Evolutionary conservation across 2,329 filamentous ascomycete genomes (phyloP).

Genomic region (Fusarium austroafricanum): DNA sequence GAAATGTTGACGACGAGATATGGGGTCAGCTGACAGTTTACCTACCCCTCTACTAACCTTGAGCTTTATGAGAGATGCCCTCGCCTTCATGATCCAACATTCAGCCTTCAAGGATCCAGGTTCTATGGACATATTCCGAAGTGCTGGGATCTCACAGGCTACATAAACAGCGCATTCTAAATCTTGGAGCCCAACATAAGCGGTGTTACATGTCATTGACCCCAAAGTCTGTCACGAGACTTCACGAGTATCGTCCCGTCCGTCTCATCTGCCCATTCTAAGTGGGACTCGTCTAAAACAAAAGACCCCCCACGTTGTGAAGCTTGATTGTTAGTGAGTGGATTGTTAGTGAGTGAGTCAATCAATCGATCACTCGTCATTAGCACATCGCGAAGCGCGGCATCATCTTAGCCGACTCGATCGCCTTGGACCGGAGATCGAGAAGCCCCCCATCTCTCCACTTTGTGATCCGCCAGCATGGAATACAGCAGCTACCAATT

Average conservation of each 20-base stretch:
- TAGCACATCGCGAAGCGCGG: slow-evolving; percentile 34
- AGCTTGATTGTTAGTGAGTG: slow-evolving; percentile 38
- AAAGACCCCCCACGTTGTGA: slow-evolving; percentile 38
- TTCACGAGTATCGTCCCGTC: slow-evolving; percentile 19
- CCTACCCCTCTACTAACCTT: not conserved
- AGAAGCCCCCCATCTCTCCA: slow-evolving; percentile 18
- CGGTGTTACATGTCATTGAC: slow-evolving; percentile 1
- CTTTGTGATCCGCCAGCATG: slow-evolving; percentile 22
- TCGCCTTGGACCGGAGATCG: slow-evolving; percentile 30
- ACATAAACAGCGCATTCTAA: not conserved
- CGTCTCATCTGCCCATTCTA: slow-evolving; percentile 15
- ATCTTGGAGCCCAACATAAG: not conserved
- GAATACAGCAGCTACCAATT: slow-evolving; percentile 17
- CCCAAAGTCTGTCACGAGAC: slow-evolving; percentile 31
- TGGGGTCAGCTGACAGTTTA: not conserved
- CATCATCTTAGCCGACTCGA: slow-evolving; percentile 22
- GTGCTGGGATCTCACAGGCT: not conserved
- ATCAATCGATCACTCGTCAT: slow-evolving; percentile 7
- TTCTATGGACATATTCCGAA: not conserved
- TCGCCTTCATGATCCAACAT: not conserved
- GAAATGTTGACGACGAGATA: not conserved
- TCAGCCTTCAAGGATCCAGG: not conserved
- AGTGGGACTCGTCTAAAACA: slow-evolving; percentile 28
- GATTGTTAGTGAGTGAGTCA: slow-evolving; percentile 36
- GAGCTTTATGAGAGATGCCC: not conserved